These are phyloP conservation scores for Ophiosphaerella korrae DNA, from an alignment of 2,329 filamentous ascomycete genomes.

Conservation along the genomic window DNA sequence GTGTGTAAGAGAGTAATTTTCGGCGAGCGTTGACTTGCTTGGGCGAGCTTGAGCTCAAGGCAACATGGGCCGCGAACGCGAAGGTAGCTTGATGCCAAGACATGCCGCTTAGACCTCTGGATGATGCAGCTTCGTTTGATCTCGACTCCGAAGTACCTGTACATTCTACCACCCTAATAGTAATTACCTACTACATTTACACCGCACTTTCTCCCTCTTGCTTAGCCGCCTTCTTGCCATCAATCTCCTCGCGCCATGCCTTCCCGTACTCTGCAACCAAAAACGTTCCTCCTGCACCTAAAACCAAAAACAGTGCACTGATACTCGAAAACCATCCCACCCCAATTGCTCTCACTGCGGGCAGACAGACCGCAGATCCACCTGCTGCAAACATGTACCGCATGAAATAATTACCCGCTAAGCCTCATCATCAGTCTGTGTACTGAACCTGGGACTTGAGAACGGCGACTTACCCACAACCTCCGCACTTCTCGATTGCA, in stretches of 20 bases:
- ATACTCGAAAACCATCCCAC: conserved; percentile 84
- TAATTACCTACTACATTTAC: conserved; percentile 5
- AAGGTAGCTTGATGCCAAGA: conserved; percentile 24
- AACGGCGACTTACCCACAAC: conserved; percentile 59
- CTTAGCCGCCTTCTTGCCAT: conserved; percentile 53
- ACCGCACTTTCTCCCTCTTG: conserved; percentile 35
- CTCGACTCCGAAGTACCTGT: too few species aligned
- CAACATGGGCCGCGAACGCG: conserved; percentile 30
- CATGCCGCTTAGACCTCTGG: conserved; percentile 8
- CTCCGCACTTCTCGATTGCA: conserved; percentile 72
- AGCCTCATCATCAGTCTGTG: conserved; percentile 1
- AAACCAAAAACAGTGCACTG: conserved; percentile 61
- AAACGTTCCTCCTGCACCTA: conserved; percentile 53
- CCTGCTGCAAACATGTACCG: conserved; percentile 76
- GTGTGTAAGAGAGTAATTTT: not conserved
- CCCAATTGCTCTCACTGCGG: conserved; percentile 74
- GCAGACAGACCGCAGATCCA: conserved; percentile 73
- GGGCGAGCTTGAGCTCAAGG: conserved; percentile 35
- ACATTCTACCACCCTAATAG: too few species aligned
- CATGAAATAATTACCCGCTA: conserved; percentile 77
- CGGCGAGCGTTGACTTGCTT: conserved; percentile 18
- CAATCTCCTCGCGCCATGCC: conserved; percentile 60
- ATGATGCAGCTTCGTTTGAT: too few species aligned
- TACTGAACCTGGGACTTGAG: conserved; percentile 1
- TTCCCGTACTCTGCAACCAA: conserved; percentile 58